phyloP scores from a whole-genome alignment of 192 early-diverging fungal genomes.

The Chytriomyces hyalinus region DNA sequence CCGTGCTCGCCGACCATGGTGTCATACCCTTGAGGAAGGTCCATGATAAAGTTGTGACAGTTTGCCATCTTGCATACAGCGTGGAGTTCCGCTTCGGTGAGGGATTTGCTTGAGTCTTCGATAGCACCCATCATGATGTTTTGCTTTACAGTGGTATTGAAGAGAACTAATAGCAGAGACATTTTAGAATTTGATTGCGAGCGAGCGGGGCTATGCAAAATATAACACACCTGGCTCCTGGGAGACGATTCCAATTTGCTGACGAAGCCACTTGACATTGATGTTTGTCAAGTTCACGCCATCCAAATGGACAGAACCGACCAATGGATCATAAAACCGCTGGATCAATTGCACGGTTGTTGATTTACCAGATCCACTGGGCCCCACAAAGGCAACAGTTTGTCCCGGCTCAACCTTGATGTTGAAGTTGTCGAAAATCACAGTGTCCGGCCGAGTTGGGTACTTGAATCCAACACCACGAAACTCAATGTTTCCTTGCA shows the following conservation, averaged over 20 bases:
- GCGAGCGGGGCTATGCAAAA: constrained; percentile 75
- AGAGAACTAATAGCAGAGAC: constrained; percentile 65
- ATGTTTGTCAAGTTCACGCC: constrained; percentile 63
- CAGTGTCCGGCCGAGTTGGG: constrained; percentile 67
- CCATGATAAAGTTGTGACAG: constrained; percentile 76
- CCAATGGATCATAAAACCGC: constrained; percentile 73
- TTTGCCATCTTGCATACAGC: constrained; percentile 64
- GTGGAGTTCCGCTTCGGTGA: constrained; percentile 55
- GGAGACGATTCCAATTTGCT: constrained; percentile 87
- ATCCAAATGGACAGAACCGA: constrained; percentile 64
- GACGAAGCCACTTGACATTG: constrained; percentile 77
- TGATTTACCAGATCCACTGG: constrained; percentile 69
- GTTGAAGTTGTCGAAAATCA: constrained; percentile 58
- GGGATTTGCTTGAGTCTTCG: constrained; percentile 70
- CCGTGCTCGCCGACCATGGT: constrained; percentile 83
- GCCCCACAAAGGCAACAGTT: constrained; percentile 72
- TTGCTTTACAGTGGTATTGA: constrained; percentile 76
- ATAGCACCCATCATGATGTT: constrained; percentile 72
- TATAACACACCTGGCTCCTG: constrained; percentile 63
- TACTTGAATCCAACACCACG: constrained; percentile 45
- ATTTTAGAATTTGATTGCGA: constrained; percentile 69
- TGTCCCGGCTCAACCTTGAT: constrained; percentile 66
- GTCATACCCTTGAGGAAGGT: constrained; percentile 78
- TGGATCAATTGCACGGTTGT: constrained; percentile 63
- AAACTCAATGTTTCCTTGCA: constrained; percentile 52